Base-by-base conservation (phyloP, 2,329 filamentous ascomycete species). In the Penicillium sp. region DNA sequence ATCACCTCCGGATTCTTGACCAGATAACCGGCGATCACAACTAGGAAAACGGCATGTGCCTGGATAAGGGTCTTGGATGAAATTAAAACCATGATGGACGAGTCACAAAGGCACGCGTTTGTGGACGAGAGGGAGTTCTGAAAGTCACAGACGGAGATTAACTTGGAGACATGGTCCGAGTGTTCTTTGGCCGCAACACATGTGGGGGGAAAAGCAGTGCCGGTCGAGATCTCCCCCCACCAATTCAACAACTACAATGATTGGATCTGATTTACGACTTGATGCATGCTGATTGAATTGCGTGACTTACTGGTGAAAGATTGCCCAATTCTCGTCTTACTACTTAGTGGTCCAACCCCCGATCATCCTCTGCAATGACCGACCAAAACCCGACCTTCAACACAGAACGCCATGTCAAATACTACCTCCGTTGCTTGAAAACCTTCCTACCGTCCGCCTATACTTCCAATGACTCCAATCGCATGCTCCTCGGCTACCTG, bases 401-500 rank as follows among this genome's bases (percentile, higher is more conserved):
- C 68, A 84, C 80, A 55, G 78, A 83, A 46, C 82, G 81, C 54
- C 94, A 99, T 72, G 79, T 94, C 70, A 90, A 88, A 69, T 99
- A 97, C 82, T 99, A 92, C 87, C 84, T 91, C 62, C 87, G 92
- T 69, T 97, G 93, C 72, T 82, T 94, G 61, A 88, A 88, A 70
- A 88, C 87, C 25, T 82, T 88, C 58, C 85, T 99, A 7, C 94
- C 94, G 0, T 82, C 86, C 44, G 81, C 85, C 59, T 99, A 97
- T 78, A 95, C 90, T 16, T 82, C 86, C 70, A 94, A 89, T 72
- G 94, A 99, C 77, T 91, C 91, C 63, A 93, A 88, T 66, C 91
- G 94, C 66, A 88, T 97, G 79, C 89, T 88, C 6, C 85, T 97
- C 52, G 91, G 86, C 62, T 96, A 88, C 78, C 96, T 99, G 79